Evolutionary conservation across 139 green algal species (phyloP), one percentile per base, ranked within the genome.

Genomic region (Ettlia oleoabundans): DNA sequence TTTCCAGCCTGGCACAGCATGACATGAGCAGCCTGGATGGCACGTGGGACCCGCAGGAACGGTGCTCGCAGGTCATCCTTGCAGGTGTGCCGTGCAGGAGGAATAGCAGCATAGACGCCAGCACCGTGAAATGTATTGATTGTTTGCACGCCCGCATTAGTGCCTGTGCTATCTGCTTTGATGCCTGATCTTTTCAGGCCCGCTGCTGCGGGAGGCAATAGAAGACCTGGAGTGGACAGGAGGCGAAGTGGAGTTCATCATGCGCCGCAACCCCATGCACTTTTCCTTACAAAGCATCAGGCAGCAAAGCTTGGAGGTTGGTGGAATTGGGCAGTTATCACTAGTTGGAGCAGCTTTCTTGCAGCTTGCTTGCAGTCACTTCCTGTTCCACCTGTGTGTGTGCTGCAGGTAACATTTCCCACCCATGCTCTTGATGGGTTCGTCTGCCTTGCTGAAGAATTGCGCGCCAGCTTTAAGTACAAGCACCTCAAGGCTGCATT

Each of bases 181-280:
- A n/a, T n/a, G n/a, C n/a, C n/a, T n/a, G n/a, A n/a, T n/a, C n/a
- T n/a, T n/a, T n/a, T 24, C 68, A 68, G 83, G 83, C 26, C 42
- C 40, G 55, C 35, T 88, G 77, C 70, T 88, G 51, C 78, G 78
- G n/a, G 83, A 88, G 62, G 83, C 78, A 2, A 77, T 88, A 6
- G 83, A 88, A 43, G 83, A 88, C 61, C 26, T 88, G 58, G 78
- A 85, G n/a, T 85, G 78, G 77, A 80, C 76, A 15, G 69, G 62
- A 5, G 76, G 64, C 35, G 68, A 51, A 10, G 76, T 88, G 22
- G n/a, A 51, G 42, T 41, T 88, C 21, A 53, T 58, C 8, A 37
- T 88, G 66, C 37, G 32, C 53, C 51, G 76, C 51, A 62, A 41
- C 26, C 83, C 83, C 37, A 62, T 33, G 18, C n/a, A 69, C 24